Conservation (phyloP, 306 rosid genomes). For the Prunus mira region DNA sequence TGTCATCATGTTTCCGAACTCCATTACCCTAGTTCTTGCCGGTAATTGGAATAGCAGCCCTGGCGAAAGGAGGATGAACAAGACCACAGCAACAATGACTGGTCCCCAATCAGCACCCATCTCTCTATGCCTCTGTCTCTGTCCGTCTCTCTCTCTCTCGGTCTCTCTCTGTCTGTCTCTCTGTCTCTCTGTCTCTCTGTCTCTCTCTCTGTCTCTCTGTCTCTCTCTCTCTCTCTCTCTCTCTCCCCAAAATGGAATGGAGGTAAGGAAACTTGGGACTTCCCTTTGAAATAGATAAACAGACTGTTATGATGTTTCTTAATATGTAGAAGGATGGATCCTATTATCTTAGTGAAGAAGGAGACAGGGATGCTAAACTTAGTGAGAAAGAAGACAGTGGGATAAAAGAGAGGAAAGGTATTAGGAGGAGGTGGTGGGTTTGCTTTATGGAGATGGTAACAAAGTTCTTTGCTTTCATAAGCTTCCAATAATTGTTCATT, state of each 20-base stretch:
- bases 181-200: not conserved
- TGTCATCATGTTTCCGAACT: conserved; percentile 92
- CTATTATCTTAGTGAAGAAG: conserved; percentile 74
- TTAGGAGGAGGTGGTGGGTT: conserved; percentile 43
- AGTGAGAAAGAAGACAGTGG: conserved; percentile 47
- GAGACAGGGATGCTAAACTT: conserved; percentile 76
- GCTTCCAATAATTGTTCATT: conserved; percentile 37
- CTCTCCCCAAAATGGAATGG: not conserved
- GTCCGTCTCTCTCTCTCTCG: not conserved
- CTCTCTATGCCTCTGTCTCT: not conserved
- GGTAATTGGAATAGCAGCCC: conserved; percentile 90
- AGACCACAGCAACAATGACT: conserved; percentile 60
- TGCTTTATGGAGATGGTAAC: conserved; percentile 49
- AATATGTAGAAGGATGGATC: conserved; percentile 12
- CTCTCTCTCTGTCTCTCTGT: not conserved
- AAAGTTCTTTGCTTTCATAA: conserved; percentile 28
- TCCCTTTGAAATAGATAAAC: conserved; percentile 7
- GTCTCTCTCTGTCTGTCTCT: not conserved
- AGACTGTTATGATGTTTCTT: not conserved
- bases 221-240: not conserved
- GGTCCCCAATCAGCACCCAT: conserved; percentile 98
- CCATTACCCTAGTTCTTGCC: conserved; percentile 66
- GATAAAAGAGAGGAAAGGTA: conserved; percentile 69
- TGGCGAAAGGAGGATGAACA: conserved; percentile 85
- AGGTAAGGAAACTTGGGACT: conserved; percentile 8